Conservation (phyloP, 345 rosid species). For the Moringa oleifera region DNA sequence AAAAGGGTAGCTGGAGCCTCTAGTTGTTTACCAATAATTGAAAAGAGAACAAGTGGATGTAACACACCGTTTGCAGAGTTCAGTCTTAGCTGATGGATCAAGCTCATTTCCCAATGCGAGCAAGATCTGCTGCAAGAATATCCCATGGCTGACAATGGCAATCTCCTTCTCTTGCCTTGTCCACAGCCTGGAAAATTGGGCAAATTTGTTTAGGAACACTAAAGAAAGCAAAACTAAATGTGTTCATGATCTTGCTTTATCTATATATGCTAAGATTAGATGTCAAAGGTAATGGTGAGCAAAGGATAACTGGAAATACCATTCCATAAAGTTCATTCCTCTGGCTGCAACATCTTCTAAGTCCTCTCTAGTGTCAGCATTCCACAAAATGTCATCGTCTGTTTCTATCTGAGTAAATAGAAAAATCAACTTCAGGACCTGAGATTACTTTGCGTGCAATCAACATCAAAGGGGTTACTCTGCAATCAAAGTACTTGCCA, state of each 20-base stretch:
- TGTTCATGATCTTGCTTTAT: too few relatives aligned
- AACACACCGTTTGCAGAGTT: conserved; percentile 33
- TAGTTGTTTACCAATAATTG: too few relatives aligned
- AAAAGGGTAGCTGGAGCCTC: too few relatives aligned
- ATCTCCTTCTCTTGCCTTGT: conserved; percentile 76
- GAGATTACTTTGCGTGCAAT: too few relatives aligned
- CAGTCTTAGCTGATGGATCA: too few relatives aligned
- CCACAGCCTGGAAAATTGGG: conserved; percentile 46
- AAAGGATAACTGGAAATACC: conserved; percentile 29
- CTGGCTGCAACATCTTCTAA: conserved; percentile 51
- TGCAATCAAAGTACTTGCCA: conserved; percentile 28
- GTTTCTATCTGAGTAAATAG: conserved; percentile 46
- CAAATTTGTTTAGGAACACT: not conserved
- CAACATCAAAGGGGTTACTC: too few relatives aligned
- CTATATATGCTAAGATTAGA: too few relatives aligned
- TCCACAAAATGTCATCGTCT: conserved; percentile 66
- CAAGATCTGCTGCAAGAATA: conserved; percentile 52
- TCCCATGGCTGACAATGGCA: conserved; percentile 71
- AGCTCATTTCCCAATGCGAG: conserved; percentile 21
- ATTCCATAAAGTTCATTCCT: conserved; percentile 47
- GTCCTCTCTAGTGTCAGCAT: conserved; percentile 38
- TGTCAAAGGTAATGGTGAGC: not conserved
- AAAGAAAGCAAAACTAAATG: not conserved
- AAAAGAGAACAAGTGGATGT: not conserved
- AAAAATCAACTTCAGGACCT: not conserved